Evolutionary conservation across 352 stramenopile genomes (phyloP), one percentile per base, ranked within the genome.

Genomic region (Phytophthora rubi): DNA sequence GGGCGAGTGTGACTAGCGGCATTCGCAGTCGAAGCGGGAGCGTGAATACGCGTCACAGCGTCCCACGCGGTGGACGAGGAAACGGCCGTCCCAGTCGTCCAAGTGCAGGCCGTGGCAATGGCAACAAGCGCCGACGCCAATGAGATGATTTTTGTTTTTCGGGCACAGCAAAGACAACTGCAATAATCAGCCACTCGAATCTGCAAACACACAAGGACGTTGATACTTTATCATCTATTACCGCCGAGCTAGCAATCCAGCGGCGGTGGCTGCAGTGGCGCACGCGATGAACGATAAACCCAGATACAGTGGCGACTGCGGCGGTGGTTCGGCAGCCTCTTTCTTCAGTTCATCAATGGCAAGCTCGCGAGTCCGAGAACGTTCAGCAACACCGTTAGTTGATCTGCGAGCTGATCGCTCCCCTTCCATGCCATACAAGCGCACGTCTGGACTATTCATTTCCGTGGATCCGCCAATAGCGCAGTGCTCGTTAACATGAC

Each of bases 241-340:
- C 32, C 80, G 65, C 15, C 80, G 80, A n/a, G 73, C 73, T 6
- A 82, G 57, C 23, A 88, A 63, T 15, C 78, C 64, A 3, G 77
- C 80, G 3, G 78, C 78, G 15, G 78, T 86, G 35, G 78, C 80
- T 18, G 79, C 78, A 0, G 76, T 86, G 28, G 78, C 80, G 18
- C 80, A 88, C 2, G 76, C 80, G 10, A 88, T 75, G 42, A 88
- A 73, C 3, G 80, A 85, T n/a, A 88, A 61, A 39, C 80, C 78
- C 30, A 88, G 62, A 62, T 81, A 80, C 18, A 86, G 53, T 1
- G 75, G 73, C 3, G 80, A 80, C 10, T 71, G 79, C 35, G 65
- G 57, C 5, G 66, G 42, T 10, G 67, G 55, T 35, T 69, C 61
- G 10, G 23, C 42, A 6, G 59, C 63, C 15, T 65, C 53, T 33